A percentile compares a stretch with the other conserved stretches of the same genome.
phyloP scores from a whole-genome alignment of 768 basidiomycete species.

The Trametopsis cervina region DNA sequence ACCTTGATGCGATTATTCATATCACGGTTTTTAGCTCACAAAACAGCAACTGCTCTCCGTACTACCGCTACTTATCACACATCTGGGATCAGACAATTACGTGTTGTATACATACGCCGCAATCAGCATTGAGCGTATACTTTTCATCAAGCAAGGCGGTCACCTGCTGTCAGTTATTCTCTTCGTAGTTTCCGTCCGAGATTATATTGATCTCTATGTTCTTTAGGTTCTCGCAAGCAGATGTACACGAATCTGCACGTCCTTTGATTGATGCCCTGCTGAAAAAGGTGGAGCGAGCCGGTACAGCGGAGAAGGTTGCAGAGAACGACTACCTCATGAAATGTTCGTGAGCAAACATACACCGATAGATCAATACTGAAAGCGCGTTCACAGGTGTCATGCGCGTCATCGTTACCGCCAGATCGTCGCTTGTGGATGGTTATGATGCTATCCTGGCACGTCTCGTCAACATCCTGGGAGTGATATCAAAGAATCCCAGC shows the following conservation, averaged over 20 bases:
- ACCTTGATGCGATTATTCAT: not conserved
- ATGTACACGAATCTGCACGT: conserved; percentile 79
- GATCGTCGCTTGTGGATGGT: conserved; percentile 63
- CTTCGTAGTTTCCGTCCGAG: not conserved
- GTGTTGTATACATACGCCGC: conserved; percentile 96
- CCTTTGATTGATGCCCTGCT: conserved; percentile 68
- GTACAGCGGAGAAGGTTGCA: conserved; percentile 85
- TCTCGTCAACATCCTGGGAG: conserved; percentile 76
- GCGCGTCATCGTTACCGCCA: conserved; percentile 88
- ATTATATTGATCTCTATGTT: no score
- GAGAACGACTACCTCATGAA: conserved; percentile 99
- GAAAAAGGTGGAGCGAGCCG: conserved; percentile 68
- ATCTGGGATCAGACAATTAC: conserved; percentile 78
- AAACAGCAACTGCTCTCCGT: conserved; percentile 92
- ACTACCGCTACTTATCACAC: conserved; percentile 76
- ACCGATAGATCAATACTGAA: not conserved
- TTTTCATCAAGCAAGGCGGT: conserved; percentile 80
- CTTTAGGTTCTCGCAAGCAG: conserved; percentile 81
- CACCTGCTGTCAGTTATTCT: conserved; percentile 55
- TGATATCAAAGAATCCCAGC: conserved; percentile 92
- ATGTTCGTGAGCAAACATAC: conserved; percentile 44
- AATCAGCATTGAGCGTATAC: conserved; percentile 92
- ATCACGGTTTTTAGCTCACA: conserved; percentile 56
- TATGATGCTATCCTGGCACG: conserved; percentile 62
- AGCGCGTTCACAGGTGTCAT: conserved; percentile 62